Percentiles rank a stretch among this genome's conserved stretches.
These are phyloP conservation scores for Heimioporus sp. DNA, from an alignment of 768 basidiomycete species.

Conservation along the genomic window DNA sequence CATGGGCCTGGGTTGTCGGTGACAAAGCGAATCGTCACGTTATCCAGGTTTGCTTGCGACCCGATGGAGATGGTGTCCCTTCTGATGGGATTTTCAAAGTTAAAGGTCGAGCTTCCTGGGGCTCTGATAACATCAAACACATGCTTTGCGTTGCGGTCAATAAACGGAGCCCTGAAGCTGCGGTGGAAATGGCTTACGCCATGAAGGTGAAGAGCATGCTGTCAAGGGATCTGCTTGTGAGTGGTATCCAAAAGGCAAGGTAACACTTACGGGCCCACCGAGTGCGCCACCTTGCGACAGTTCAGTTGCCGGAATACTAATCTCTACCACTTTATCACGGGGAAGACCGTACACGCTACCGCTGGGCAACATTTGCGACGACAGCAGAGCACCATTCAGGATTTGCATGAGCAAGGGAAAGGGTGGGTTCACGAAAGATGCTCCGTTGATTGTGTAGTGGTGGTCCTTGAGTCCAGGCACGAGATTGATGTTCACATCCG, in stretches of 20 bases:
- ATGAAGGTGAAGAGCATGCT: conserved; percentile 25
- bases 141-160: conserved; percentile 28
- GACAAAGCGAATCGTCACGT: conserved; percentile 56
- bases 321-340: conserved; percentile 11
- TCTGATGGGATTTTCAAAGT: conserved; percentile 49
- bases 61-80: conserved; percentile 48
- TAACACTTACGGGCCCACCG: conserved; percentile 30
- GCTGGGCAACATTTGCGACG: conserved; percentile 12
- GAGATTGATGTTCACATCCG: conserved; percentile 26
- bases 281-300: conserved; percentile 17
- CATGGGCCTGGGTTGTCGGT: conserved; percentile 55
- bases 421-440: conserved; percentile 3
- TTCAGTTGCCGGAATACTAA: conserved; percentile 17
- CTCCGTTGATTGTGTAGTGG: conserved; percentile 9
- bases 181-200: conserved; percentile 8
- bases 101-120: conserved; percentile 37
- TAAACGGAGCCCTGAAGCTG: not conserved
- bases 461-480: not conserved
- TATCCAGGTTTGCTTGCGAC: conserved; percentile 30
- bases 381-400: conserved; percentile 17
- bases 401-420: conserved; percentile 22
- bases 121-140: conserved; percentile 41
- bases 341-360: conserved; percentile 18
- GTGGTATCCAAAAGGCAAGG: not conserved
- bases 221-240: not conserved